Percentiles rank a stretch among this genome's conserved stretches.
These are phyloP conservation scores for Elasticomyces elasticus DNA, from an alignment of 495 filamentous ascomycete genomes.

Conservation along the genomic window DNA sequence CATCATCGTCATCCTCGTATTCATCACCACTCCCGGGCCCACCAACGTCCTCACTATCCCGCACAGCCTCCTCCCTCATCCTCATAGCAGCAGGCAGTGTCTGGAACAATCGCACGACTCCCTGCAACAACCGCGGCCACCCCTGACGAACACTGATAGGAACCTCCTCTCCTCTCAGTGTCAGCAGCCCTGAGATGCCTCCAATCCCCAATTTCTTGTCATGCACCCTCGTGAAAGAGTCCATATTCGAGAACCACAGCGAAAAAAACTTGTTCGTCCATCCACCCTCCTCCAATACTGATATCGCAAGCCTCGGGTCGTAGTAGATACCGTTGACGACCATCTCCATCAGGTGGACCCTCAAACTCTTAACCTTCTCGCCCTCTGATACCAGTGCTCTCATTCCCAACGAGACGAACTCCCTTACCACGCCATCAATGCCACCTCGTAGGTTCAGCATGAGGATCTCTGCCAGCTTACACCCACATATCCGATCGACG, in stretches of 20 bases:
- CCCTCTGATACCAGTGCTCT: slow-evolving; percentile 59
- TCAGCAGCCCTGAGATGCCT: slow-evolving; percentile 77
- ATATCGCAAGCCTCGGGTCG: slow-evolving; percentile 72
- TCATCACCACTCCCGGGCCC: slow-evolving; percentile 51
- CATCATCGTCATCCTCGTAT: slow-evolving; percentile 54
- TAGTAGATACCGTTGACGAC: slow-evolving; percentile 98
- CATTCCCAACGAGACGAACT: slow-evolving; percentile 87
- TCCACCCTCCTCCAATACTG: slow-evolving; percentile 73
- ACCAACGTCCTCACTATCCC: slow-evolving; percentile 81
- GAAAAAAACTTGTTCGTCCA: slow-evolving; percentile 99
- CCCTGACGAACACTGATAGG: slow-evolving; percentile 84
- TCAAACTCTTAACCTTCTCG: slow-evolving; percentile 76
- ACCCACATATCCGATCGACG: slow-evolving; percentile 95
- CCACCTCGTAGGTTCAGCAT: slow-evolving; percentile 92
- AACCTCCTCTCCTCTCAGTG: slow-evolving; percentile 63
- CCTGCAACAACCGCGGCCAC: slow-evolving; percentile 90
- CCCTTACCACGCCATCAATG: slow-evolving; percentile 74
- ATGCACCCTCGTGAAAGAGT: slow-evolving; percentile 84
- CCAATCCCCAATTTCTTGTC: slow-evolving; percentile 97
- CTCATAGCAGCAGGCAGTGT: slow-evolving; percentile 78
- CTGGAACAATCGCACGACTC: slow-evolving; percentile 83
- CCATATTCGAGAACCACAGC: slow-evolving; percentile 93
- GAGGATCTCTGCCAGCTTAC: slow-evolving; percentile 92
- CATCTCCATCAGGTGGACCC: slow-evolving; percentile 97
- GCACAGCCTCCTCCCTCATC: slow-evolving; percentile 85